Base-by-base conservation (phyloP, 2,329 filamentous ascomycete species). In the Trichoderma sp. region DNA sequence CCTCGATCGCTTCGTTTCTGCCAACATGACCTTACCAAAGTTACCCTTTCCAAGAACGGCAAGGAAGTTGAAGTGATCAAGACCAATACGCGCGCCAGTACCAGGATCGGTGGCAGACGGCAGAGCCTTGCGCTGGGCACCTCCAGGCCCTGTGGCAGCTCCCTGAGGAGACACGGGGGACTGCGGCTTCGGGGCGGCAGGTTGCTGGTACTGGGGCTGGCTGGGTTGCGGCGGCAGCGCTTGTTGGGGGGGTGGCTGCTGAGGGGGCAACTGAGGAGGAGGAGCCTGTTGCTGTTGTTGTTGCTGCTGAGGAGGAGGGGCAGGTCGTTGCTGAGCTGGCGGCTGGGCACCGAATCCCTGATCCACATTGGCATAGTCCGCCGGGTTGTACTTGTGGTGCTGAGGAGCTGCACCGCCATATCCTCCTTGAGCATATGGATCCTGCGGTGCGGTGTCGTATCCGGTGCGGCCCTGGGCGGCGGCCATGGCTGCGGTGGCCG, bases 21-120 rank as follows among this genome's bases (percentile, higher is more conserved):
- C 96, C 81, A 99, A 86, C 96, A 99, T 99, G 83, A 99, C 96
- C 84, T 99, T 99, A 82, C 96, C 96, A 80, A 99, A 99, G 84
- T 99, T 99, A 84, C 96, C 96, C 84, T 99, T 99, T 80, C 96
- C 96, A 75, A 99, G 89, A 69, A 99, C 96, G 75, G 97, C 95
- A 75, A 99, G 87, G 88, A 99, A 99, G 81, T 99, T 99, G 87
- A 99, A 99, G 83, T 99, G 95, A 80, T 99, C 97, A 60, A 99
- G 86, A 21, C 96, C 96, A 79, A 99, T 98, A 68, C 95, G 90
- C 78, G 92, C 89, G 36, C 93, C 93, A 71, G 91, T 94, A 53
- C 93, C 92, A 3, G 89, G 85, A 72, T 91, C 86, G 74, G 89
- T 93, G 26, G 92, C 92, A 61, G 89, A 85, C n/a, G 92, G 92